phyloP scores from a whole-genome alignment of 2,329 filamentous ascomycete species.

The Leptographium lundbergii region DNA sequence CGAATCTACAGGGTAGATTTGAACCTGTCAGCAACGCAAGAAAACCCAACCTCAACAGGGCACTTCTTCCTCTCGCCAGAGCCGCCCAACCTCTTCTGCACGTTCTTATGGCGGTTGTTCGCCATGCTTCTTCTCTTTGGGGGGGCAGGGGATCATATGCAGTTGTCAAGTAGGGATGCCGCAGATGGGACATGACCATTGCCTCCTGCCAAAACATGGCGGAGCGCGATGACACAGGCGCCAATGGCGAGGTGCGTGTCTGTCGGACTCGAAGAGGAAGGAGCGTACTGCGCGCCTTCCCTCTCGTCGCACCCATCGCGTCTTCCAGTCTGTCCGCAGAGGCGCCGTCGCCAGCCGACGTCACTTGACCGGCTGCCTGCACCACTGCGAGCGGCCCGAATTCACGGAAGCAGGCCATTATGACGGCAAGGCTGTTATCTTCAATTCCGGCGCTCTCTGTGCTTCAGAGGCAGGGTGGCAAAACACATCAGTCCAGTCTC shows the following conservation, averaged over 20 bases:
- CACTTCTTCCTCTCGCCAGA: neutral
- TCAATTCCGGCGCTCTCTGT: neutral
- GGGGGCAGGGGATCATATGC: neutral
- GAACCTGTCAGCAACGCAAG: neutral
- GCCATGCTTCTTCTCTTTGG: slow-evolving; percentile 6
- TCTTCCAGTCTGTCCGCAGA: neutral
- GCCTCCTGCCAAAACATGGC: neutral
- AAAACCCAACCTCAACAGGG: slow-evolving; percentile 11
- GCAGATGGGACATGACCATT: neutral
- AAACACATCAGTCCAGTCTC: neutral
- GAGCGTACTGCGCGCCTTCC: neutral
- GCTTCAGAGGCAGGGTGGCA: neutral
- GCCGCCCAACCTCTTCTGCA: slow-evolving; percentile 19
- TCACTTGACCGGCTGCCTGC: neutral
- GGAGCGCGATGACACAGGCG: neutral
- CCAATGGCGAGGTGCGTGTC: neutral
- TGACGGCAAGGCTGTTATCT: neutral
- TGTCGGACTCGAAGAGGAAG: neutral
- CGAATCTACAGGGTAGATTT: slow-evolving; percentile 49
- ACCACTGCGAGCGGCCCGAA: neutral
- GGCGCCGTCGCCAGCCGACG: neutral
- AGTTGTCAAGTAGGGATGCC: neutral
- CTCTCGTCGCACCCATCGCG: neutral
- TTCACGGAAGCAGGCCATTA: neutral
- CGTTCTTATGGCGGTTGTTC: slow-evolving; percentile 27